Base-by-base conservation (phyloP, 2,329 filamentous ascomycete species). In the Colletotrichum lupini region DNA sequence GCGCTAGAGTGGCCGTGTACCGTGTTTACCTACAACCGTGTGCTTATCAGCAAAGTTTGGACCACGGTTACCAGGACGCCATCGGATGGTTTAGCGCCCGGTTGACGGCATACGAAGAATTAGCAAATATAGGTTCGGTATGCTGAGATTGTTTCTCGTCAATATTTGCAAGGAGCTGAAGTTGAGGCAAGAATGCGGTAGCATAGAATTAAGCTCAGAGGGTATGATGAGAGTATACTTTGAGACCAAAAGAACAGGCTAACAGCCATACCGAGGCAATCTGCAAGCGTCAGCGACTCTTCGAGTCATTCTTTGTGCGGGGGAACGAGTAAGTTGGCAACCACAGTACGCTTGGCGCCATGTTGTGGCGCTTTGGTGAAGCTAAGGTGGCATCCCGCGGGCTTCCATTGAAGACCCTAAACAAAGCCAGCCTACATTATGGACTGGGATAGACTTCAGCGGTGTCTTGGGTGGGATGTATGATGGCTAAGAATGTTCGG, bases 361-460 rank as follows among this genome's bases (percentile, higher is more conserved):
- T 65, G 37, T 30, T 62, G 69, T 72, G 69, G 52, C 58, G 65
- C 65, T 63, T 58, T 19, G 22, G 16, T 30, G 14, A 65, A 19
- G 24, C 19, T 5, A 26, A 52, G 6, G 7, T 61, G 19, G 19
- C 24, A 55, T 16, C 16, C 16, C 4, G 35, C 12, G 63, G 49
- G 53, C 49, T 46, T 9, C 24, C 37, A 14, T 28, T 14, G 14
- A 3, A 16, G 3, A 28, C 24, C 24, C 11, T 9, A 8, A 68
- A 56, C 19, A 63, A 49, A 60, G 37, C 19, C 19, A 12, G 14
- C 24, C 0, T 24, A 6, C 11, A 19, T 9, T 11, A 14, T 35
- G 11, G 32, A 16, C 16, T 3, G 14, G 14, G 14, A 9, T 35
- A 16, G 46, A 42, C 4, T 14, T n/a, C 49, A 16, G 22, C 30